Evolutionary conservation across 2,329 filamentous ascomycete genomes (phyloP).

Genomic region (Aureobasidium sp.): DNA sequence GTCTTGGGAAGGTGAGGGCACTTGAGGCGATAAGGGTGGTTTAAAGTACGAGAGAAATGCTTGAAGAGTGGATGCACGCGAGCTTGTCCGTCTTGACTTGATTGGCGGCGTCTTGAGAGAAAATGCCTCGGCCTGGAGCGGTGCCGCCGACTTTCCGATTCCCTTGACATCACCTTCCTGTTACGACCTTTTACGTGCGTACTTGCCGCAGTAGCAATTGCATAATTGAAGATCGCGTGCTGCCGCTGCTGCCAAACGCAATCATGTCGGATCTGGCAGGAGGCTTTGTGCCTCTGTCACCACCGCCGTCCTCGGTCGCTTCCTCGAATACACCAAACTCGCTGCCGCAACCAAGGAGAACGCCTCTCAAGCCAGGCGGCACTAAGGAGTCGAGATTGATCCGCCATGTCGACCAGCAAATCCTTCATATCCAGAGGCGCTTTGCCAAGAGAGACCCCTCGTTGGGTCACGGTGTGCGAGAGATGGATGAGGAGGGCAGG

Average conservation of each 20-base stretch:
- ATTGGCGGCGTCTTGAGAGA: not conserved
- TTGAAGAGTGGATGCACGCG: conserved; percentile 3
- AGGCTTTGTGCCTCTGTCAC: conserved; percentile 31
- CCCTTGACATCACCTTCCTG: conserved; percentile 4
- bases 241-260: not conserved
- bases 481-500: conserved; percentile 15
- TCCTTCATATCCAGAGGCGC: conserved; percentile 44
- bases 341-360: conserved; percentile 45
- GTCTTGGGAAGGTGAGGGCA: not conserved
- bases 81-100: not conserved
- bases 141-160: too few species aligned
- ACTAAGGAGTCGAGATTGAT: conserved; percentile 52
- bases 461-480: conserved; percentile 18
- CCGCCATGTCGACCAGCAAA: conserved; percentile 46
- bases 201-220: not conserved
- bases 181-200: not conserved
- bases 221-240: not conserved
- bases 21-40: not conserved
- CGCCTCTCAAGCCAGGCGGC: conserved; percentile 48
- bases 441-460: conserved; percentile 40
- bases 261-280: conserved; percentile 9
- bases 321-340: conserved; percentile 32
- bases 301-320: conserved; percentile 40
- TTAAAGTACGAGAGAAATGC: not conserved
- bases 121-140: not conserved